Percentiles rank a stretch among this genome's conserved stretches.
Evolutionary conservation across 805 yeast genomes (phyloP).

Genomic region (Metschnikowia dekortorum): DNA sequence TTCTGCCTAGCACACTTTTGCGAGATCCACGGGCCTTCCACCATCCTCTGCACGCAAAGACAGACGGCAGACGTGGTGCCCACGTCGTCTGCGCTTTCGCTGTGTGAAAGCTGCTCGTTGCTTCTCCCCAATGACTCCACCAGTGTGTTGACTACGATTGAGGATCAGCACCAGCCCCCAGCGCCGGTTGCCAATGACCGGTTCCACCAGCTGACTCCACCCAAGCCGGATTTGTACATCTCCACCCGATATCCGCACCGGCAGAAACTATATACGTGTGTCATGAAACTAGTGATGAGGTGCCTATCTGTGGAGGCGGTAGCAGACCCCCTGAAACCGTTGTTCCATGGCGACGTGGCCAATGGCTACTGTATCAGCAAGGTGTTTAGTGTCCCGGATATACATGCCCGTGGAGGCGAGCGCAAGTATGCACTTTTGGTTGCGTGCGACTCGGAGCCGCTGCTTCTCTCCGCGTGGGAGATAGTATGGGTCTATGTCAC

Average conservation of each 20-base stretch:
- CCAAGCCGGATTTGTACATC: constrained; percentile 26
- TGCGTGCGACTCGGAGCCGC: constrained; percentile 50
- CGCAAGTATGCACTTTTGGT: constrained; percentile 61
- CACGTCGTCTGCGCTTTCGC: constrained; percentile 39
- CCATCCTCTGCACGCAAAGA: constrained; percentile 58
- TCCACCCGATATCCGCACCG: constrained; percentile 60
- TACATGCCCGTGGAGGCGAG: constrained; percentile 70
- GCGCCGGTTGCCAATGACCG: constrained; percentile 32
- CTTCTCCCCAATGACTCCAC: constrained; percentile 42
- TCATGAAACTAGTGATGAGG: constrained; percentile 59
- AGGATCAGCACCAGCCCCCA: background rate
- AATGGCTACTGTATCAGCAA: constrained; percentile 58
- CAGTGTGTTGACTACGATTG: constrained; percentile 17
- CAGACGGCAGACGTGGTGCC: constrained; percentile 30
- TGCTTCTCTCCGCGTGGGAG: constrained; percentile 53
- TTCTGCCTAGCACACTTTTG: constrained; percentile 69
- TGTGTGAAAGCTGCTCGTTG: constrained; percentile 59
- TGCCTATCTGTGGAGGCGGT: constrained; percentile 65
- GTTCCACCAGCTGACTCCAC: constrained; percentile 15
- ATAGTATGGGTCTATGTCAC: constrained; percentile 36
- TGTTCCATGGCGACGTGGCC: constrained; percentile 58
- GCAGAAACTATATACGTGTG: constrained; percentile 44
- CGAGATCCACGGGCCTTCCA: constrained; percentile 72
- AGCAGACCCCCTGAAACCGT: constrained; percentile 53
- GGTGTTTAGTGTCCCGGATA: constrained; percentile 59